phyloP scores from a whole-genome alignment of 192 early-diverging fungal genomes.

The Funneliformis geosporum region DNA sequence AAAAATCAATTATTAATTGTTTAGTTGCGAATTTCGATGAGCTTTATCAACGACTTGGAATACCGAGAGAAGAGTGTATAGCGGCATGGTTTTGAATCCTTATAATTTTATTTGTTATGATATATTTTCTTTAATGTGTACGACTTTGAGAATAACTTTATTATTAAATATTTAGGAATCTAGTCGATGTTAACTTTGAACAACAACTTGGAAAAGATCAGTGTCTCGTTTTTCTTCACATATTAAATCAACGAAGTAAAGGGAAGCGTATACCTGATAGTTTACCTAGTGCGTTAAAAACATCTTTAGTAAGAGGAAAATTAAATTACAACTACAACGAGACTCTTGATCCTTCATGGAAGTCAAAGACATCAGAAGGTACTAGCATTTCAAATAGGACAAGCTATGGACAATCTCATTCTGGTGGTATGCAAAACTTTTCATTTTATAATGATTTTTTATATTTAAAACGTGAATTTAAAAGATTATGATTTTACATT shows the following conservation, averaged over 20 bases:
- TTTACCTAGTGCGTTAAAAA: constrained; percentile 53
- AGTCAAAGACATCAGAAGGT: constrained; percentile 34
- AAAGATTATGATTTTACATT: not conserved
- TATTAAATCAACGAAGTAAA: constrained; percentile 56
- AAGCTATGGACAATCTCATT: constrained; percentile 39
- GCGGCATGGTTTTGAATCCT: constrained; percentile 49
- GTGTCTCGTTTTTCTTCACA: constrained; percentile 58
- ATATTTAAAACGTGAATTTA: not conserved
- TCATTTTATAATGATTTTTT: constrained; percentile 34
- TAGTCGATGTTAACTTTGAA: constrained; percentile 58
- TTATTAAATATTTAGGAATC: constrained; percentile 38
- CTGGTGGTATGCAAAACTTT: constrained; percentile 28
- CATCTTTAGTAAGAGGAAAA: constrained; percentile 52
- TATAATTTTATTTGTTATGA: not conserved
- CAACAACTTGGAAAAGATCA: constrained; percentile 59
- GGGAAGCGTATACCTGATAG: constrained; percentile 51
- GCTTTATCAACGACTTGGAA: constrained; percentile 52
- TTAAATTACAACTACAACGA: constrained; percentile 41
- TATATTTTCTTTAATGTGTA: not conserved
- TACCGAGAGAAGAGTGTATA: constrained; percentile 54
- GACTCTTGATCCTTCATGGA: constrained; percentile 41
- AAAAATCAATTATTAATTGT: not conserved
- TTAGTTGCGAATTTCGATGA: constrained; percentile 60
- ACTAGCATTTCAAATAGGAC: constrained; percentile 38
- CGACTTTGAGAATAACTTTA: not conserved